These are phyloP conservation scores for Craspedostauros australis DNA, from an alignment of 108 stramenopile species.

Conservation along the genomic window DNA sequence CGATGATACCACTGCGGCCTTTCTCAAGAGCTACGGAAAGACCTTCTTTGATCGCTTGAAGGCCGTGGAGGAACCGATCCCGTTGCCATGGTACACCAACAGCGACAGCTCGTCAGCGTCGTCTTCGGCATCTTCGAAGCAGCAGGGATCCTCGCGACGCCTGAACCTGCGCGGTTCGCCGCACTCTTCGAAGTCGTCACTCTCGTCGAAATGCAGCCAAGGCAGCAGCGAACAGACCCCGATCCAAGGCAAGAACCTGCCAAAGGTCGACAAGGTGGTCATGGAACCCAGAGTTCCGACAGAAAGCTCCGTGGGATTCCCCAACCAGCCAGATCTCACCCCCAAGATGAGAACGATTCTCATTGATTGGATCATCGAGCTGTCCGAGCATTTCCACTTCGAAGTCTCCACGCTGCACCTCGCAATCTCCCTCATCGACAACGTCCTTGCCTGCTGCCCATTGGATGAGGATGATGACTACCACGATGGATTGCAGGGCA, in stretches of 20 bases:
- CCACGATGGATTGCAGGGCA: no score
- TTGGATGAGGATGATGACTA: no score
- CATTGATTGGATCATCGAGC: slow-evolving; percentile 88
- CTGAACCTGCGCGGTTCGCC: no score
- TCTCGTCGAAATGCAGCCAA: no score
- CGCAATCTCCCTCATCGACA: slow-evolving; percentile 62
- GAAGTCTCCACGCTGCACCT: slow-evolving; percentile 57
- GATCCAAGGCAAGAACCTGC: slow-evolving; percentile 1
- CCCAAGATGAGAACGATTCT: slow-evolving; percentile 75
- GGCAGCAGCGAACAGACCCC: background rate
- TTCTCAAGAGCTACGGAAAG: slow-evolving; percentile 22
- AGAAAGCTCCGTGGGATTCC: slow-evolving; percentile 5
- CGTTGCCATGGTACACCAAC: background rate
- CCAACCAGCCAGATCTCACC: slow-evolving; percentile 48
- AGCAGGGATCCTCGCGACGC: slow-evolving; percentile 3
- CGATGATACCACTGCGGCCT: slow-evolving; percentile 14
- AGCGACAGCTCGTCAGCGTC: background rate
- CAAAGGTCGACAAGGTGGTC: background rate
- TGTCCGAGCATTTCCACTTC: slow-evolving; percentile 70
- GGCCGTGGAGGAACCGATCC: slow-evolving; percentile 6
- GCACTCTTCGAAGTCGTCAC: background rate
- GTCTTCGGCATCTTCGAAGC: background rate
- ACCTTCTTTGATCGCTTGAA: slow-evolving; percentile 15
- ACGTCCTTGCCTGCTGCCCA: slow-evolving; percentile 43
- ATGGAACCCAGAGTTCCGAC: background rate